phyloP scores from a whole-genome alignment of 495 filamentous ascomycete species.

The Parmelia sp. region DNA sequence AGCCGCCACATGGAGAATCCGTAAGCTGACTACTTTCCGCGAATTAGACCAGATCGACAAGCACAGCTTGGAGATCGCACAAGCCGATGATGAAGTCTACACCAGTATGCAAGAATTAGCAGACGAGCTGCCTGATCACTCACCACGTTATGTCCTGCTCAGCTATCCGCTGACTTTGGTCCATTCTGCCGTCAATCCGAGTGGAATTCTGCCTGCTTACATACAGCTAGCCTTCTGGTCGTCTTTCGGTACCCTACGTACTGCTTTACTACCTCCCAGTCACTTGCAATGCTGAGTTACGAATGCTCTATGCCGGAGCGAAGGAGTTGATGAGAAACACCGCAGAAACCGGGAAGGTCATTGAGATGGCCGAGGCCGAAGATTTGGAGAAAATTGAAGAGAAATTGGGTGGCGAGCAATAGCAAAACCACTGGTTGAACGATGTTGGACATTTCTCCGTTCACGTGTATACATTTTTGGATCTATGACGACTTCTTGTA shows the following conservation, averaged over 20 bases:
- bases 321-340: conserved; percentile 92
- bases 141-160: conserved; percentile 80
- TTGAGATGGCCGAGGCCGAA: conserved; percentile 71
- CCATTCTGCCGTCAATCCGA: conserved; percentile 25
- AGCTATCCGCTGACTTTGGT: conserved; percentile 85
- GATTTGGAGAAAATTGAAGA: conserved; percentile 69
- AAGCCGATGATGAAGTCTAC: conserved; percentile 70
- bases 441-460: not conserved
- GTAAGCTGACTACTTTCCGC: not conserved
- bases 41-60: conserved; percentile 75
- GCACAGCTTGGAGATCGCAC: conserved; percentile 75
- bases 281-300: conserved; percentile 73
- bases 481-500: conserved; percentile 30
- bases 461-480: not conserved
- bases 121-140: conserved; percentile 89
- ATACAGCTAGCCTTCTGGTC: conserved; percentile 48
- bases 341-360: conserved; percentile 71
- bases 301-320: conserved; percentile 92
- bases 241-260: conserved; percentile 74
- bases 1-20: not conserved
- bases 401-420: conserved; percentile 47
- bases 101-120: conserved; percentile 68
- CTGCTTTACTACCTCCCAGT: conserved; percentile 87
- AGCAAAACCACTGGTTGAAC: not conserved
- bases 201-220: not conserved